Evolutionary conservation across 805 yeast genomes (phyloP), one percentile per base, ranked within the genome.

Genomic region (Wickerhamiella vanderwaltii): DNA sequence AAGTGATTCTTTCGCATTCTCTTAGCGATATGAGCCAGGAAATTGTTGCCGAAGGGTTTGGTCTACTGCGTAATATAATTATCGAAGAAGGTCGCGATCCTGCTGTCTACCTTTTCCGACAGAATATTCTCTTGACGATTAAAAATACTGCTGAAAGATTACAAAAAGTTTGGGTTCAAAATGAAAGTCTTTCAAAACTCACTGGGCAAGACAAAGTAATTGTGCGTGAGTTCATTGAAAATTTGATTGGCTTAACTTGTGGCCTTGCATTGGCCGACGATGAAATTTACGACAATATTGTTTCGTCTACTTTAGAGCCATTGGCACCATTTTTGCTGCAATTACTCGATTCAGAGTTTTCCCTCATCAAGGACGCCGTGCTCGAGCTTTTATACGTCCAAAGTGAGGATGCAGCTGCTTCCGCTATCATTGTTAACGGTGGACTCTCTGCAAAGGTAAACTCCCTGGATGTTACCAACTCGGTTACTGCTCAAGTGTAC

Each of bases 61-160:
- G 95, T 1, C 64, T 88, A 18, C 62, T 91, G 48, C 71, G 95
- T 56, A 85, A 81, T 55, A 55, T 88, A 43, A 78, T 80, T 2
- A 67, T 84, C 41, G 94, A 84, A 54, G 94, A 86, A 60, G 96
- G 95, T 16, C 78, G 83, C 51, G 94, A 84, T 48, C 71, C 84
- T 28, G 75, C 85, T 20, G 71, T 73, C 16, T 74, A 72, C 57
- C 58, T 82, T 41, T 80, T 93, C 82, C 72, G 96, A 55, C 74
- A 75, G 13, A 75, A 80, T 47, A 74, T 88, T 31, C 78, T 94
- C 81, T 65, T 71, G 0, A 61, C 71, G 20, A 67, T 85, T 30
- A 71, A 68, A 35, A 48, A 57, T 4, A 71, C 77, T 2, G 61
- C 83, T 33, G 56, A 57, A 1, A 77, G 77, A 47, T 32, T 25